Conservation (phyloP, 2,329 filamentous ascomycete genomes). For the Raffaelea ambrosiae region DNA sequence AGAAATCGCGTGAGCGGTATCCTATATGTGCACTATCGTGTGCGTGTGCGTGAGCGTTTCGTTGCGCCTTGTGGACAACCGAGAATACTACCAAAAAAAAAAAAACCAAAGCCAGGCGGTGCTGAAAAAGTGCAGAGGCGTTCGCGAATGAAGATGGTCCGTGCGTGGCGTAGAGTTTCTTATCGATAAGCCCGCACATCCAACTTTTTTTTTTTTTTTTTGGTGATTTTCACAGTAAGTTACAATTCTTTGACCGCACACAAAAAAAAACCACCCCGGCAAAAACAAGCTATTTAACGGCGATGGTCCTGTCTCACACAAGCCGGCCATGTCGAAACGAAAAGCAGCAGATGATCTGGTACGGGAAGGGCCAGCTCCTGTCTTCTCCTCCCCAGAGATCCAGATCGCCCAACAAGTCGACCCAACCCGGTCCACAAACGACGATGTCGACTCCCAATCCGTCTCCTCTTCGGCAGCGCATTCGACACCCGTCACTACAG, state of each 20-base stretch:
- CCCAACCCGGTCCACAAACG: neutral
- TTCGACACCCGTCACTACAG: conserved; percentile 10
- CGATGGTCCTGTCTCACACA: no score
- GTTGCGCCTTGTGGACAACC: neutral
- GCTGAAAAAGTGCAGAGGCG: conserved; percentile 10
- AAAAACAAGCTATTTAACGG: no score
- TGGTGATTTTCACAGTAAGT: neutral
- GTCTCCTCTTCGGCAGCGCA: conserved; percentile 1
- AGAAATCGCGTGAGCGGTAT: no score
- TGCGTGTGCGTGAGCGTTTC: no score
- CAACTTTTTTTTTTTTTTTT: neutral
- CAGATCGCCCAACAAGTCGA: no score
- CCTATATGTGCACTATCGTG: no score
- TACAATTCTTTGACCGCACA: neutral
- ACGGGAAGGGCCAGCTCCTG: neutral
- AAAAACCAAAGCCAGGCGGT: neutral
- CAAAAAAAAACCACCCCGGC: neutral
- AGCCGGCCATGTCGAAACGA: conserved; percentile 10
- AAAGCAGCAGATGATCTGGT: conserved; percentile 10
- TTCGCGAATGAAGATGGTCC: conserved; percentile 3
- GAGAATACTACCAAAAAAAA: neutral
- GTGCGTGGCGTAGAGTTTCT: neutral
- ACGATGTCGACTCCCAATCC: conserved; percentile 3
- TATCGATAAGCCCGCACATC: conserved; percentile 12
- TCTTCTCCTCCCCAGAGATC: no score